A percentile compares a stretch with the other conserved stretches of the same genome.
These are phyloP conservation scores for Euphorbia tirucalli DNA, from an alignment of 345 rosid genomes.

Conservation along the genomic window DNA sequence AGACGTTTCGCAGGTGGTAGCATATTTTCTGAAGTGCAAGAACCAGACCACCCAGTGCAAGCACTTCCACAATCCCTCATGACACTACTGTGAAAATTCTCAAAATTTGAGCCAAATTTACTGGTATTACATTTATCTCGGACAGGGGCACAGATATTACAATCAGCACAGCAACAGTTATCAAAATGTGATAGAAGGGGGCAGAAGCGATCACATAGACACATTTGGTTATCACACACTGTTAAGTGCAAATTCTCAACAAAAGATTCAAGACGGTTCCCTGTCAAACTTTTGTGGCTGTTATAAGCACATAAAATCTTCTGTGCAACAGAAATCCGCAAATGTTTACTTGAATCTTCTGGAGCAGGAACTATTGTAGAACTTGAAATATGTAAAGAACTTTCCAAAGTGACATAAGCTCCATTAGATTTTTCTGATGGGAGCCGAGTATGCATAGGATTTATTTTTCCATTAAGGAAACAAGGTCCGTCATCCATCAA, in stretches of 20 bases:
- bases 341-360: background rate
- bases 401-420: slow-evolving; percentile 9
- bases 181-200: slow-evolving; percentile 31
- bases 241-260: slow-evolving; percentile 30
- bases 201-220: slow-evolving; percentile 21
- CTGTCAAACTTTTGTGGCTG: slow-evolving; percentile 13
- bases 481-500: slow-evolving; percentile 7
- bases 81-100: background rate
- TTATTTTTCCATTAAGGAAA: background rate
- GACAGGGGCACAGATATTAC: slow-evolving; percentile 29
- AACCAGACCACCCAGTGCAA: slow-evolving; percentile 7
- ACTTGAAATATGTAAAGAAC: slow-evolving; percentile 5
- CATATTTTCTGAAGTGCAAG: slow-evolving; percentile 20
- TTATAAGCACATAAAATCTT: slow-evolving; percentile 28
- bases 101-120: slow-evolving; percentile 6
- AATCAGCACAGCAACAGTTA: slow-evolving; percentile 17
- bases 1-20: slow-evolving; percentile 16
- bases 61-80: slow-evolving; percentile 4
- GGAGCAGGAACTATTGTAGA: slow-evolving; percentile 3
- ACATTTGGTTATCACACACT: slow-evolving; percentile 20
- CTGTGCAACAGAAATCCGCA: slow-evolving; percentile 12
- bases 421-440: slow-evolving; percentile 20
- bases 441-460: slow-evolving; percentile 17
- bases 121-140: background rate
- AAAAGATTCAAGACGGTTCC: slow-evolving; percentile 25